A percentile compares a stretch with the other conserved stretches of the same genome.
Evolutionary conservation across 495 filamentous ascomycete species (phyloP).

Genomic region (Talaromyces wortmannii): DNA sequence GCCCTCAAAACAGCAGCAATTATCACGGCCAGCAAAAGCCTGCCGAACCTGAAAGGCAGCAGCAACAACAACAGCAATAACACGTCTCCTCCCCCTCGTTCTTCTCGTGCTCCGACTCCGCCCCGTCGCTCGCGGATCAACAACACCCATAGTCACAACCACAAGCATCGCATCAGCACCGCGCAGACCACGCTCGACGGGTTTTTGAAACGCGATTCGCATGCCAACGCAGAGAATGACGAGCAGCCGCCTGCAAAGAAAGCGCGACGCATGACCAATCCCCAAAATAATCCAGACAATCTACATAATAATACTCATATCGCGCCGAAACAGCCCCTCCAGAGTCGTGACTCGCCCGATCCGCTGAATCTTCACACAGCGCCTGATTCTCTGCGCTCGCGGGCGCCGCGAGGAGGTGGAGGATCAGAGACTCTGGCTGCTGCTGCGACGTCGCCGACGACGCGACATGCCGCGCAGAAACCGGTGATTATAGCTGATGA

Average conservation of each 20-base stretch:
- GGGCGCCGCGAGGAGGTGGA: conserved; percentile 5
- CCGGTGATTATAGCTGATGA: conserved; percentile 3
- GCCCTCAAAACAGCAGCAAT: background rate
- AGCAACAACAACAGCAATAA: conserved; percentile 7
- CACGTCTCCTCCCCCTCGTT: conserved; percentile 8
- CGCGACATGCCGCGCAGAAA: conserved; percentile 6
- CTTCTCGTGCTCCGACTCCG: conserved; percentile 1
- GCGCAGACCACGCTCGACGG: conserved; percentile 5
- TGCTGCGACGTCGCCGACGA: background rate
- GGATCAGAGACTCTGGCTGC: conserved; percentile 3
- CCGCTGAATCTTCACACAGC: conserved; percentile 34
- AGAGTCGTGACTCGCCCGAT: conserved; percentile 26
- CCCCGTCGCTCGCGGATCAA: background rate
- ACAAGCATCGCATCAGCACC: conserved; percentile 4
- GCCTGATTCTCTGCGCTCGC: conserved; percentile 3
- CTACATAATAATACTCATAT: conserved; percentile 4
- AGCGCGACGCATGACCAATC: conserved; percentile 3
- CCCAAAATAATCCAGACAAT: background rate
- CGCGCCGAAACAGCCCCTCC: conserved; percentile 8
- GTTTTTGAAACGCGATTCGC: background rate
- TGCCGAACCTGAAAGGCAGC: background rate
- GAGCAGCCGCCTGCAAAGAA: conserved; percentile 11
- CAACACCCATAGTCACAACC: background rate
- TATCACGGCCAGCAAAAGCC: background rate
- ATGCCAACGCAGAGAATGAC: background rate